A percentile compares a stretch with the other conserved stretches of the same genome.
These are phyloP conservation scores for Linum lewisii DNA, from an alignment of 345 rosid genomes.

Conservation along the genomic window DNA sequence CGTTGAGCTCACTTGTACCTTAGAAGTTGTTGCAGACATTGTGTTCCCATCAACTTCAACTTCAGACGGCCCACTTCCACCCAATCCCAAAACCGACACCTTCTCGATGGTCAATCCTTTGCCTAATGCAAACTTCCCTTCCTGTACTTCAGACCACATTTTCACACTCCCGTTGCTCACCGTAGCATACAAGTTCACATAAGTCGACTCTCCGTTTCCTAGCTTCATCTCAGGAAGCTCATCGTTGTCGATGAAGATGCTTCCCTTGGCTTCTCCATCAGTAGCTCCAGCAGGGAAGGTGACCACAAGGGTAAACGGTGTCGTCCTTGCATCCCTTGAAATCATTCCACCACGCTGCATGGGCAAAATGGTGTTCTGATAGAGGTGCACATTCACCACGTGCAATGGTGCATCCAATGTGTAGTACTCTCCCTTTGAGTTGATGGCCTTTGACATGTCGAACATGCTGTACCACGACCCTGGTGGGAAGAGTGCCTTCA, in stretches of 20 bases:
- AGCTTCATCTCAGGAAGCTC: conserved; percentile 92
- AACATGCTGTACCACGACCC: conserved; percentile 89
- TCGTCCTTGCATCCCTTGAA: conserved; percentile 69
- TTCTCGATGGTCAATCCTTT: conserved; percentile 71
- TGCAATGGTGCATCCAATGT: conserved; percentile 71
- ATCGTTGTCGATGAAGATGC: conserved; percentile 64
- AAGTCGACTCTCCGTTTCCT: conserved; percentile 55
- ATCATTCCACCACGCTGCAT: conserved; percentile 88
- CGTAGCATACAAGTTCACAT: conserved; percentile 54
- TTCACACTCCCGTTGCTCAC: conserved; percentile 46
- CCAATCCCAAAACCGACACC: conserved; percentile 60
- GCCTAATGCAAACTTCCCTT: conserved; percentile 58
- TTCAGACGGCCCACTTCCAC: conserved; percentile 33
- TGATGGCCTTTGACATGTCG: conserved; percentile 49
- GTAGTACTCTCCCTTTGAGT: conserved; percentile 40
- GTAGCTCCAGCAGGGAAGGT: conserved; percentile 63
- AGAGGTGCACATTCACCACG: conserved; percentile 73
- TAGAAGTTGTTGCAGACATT: conserved; percentile 9
- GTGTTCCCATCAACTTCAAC: conserved; percentile 41
- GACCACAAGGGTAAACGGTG: conserved; percentile 71
- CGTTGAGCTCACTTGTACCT: conserved; percentile 26
- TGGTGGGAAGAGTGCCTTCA: conserved; percentile 75
- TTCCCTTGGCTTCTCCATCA: conserved; percentile 65
- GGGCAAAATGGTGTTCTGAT: conserved; percentile 71
- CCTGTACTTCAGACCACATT: conserved; percentile 75